Evolutionary conservation across 192 early-diverging fungal species (phyloP), one percentile per base, ranked within the genome.

Genomic region (Coemansia javaensis): DNA sequence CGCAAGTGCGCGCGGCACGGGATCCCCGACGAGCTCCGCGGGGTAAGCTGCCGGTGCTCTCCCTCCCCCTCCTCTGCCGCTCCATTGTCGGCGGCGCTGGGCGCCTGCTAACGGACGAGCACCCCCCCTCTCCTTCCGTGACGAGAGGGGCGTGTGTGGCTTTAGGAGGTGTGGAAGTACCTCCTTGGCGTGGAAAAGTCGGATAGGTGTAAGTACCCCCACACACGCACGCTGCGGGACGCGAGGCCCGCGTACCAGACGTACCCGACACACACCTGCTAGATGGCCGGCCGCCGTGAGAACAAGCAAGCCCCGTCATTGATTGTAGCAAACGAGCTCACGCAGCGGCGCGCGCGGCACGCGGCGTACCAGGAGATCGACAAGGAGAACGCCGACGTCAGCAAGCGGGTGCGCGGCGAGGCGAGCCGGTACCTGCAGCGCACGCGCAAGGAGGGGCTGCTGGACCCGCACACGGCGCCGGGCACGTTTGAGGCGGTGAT

Each of bases 401-500:
- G 69, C 57, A 93, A 90, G 56, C 88, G 86, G 13, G 81, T 89
- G 35, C 83, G 88, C 7, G 87, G 88, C 40, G 89, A 91, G 52
- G 81, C 83, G 15, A 76, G 63, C 38, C 77, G 86, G 40, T 90
- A 85, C 54, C 39, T 69, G 40, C n/a, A 37, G 35, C 70, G 75
- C 40, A 64, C 61, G 25, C 61, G 53, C 33, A 67, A 61, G 39
- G 54, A 64, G 28, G 30, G 18, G 13, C 53, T 56, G 23, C 41
- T 75, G 23, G 56, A 60, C 22, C 66, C 66, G 34, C 63, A 77
- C 39, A 31, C 59, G 11, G 79, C 56, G 2, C 75, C 80, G 9
- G 75, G 76, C 32, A 77, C 79, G n/a, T 82, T 88, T 62, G 91
- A 95, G 56, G 82, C 87, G 31, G 85, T 95, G n/a, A 84, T 95